These are phyloP conservation scores for Hydrangea macrophylla DNA, from an alignment of 148 eudicot genomes.

Conservation along the genomic window DNA sequence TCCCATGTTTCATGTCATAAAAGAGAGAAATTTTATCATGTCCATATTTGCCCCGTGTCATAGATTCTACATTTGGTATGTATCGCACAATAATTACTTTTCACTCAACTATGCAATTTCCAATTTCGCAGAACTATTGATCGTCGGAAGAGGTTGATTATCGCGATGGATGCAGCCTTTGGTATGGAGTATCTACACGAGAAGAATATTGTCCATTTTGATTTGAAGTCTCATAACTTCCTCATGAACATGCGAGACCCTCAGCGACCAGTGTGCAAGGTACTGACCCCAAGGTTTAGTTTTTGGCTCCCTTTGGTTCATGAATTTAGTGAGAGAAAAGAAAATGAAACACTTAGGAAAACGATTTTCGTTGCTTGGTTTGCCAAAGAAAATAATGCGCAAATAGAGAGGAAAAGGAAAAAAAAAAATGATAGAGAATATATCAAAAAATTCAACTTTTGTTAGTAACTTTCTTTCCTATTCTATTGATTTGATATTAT, in stretches of 20 bases:
- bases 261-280: constrained; percentile 47
- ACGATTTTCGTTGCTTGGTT: too few relatives aligned
- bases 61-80: neutral
- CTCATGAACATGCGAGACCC: constrained; percentile 45
- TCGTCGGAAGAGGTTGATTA: constrained; percentile 43
- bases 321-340: too few relatives aligned
- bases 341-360: too few relatives aligned
- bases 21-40: neutral
- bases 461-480: too few relatives aligned
- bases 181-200: constrained; percentile 58
- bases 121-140: constrained; percentile 6
- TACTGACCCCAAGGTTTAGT: constrained; percentile 2
- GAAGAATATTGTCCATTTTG: constrained; percentile 49
- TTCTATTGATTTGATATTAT: too few relatives aligned
- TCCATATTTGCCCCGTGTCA: too few relatives aligned
- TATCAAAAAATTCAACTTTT: too few relatives aligned
- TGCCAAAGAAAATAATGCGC: too few relatives aligned
- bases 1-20: neutral
- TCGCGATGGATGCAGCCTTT: constrained; percentile 54
- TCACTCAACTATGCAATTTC: neutral
- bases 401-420: too few relatives aligned
- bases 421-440: too few relatives aligned
- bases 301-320: too few relatives aligned
- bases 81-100: neutral
- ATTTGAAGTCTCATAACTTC: constrained; percentile 43